Conservation (phyloP, 192 early-diverging fungal species). For the Backusella circina region DNA sequence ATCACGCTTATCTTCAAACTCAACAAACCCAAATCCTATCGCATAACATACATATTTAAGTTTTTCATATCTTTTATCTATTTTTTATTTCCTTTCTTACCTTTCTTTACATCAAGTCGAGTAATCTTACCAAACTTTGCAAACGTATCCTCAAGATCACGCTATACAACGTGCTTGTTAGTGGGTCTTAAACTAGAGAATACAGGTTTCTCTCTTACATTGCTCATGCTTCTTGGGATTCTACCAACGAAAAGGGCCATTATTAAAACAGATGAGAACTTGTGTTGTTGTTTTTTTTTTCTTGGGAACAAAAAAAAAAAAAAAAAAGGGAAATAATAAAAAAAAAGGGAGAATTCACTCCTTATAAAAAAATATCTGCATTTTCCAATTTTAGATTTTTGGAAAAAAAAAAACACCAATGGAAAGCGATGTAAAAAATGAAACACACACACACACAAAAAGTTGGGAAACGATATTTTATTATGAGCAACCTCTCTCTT, state of each 20-base stretch:
- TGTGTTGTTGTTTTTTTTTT: background rate
- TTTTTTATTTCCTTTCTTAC: constrained; percentile 18
- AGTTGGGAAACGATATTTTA: no score
- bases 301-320: background rate
- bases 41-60: background rate
- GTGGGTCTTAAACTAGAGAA: no score
- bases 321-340: background rate
- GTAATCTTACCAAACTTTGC: constrained; percentile 52
- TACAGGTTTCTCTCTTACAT: background rate
- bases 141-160: constrained; percentile 51
- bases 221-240: constrained; percentile 38
- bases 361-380: no score
- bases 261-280: constrained; percentile 2
- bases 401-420: no score
- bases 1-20: constrained; percentile 44
- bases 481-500: no score
- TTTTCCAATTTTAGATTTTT: no score
- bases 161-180: constrained; percentile 18
- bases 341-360: background rate
- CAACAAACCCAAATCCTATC: constrained; percentile 48
- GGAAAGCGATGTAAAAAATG: no score
- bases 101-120: constrained; percentile 53
- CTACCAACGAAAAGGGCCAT: constrained; percentile 49
- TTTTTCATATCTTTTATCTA: background rate
- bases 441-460: no score